These are phyloP conservation scores for Aspergillus ustus DNA, from an alignment of 2,329 filamentous ascomycete genomes.

Conservation along the genomic window DNA sequence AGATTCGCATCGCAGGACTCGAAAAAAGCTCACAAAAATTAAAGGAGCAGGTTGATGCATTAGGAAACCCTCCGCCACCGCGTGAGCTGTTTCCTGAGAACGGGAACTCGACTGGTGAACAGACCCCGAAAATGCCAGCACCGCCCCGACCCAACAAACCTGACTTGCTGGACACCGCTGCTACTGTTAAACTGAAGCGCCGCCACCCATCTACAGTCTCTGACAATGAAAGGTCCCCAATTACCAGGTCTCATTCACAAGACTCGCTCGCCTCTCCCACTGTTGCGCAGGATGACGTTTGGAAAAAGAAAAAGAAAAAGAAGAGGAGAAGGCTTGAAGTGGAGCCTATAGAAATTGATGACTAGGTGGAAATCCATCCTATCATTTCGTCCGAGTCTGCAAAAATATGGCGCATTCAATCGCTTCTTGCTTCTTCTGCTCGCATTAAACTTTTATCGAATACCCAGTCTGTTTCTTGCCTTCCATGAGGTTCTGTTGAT, in stretches of 20 bases:
- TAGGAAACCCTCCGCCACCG: background rate
- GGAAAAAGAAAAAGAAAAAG: slow-evolving; percentile 22
- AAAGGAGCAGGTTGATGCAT: slow-evolving; percentile 6
- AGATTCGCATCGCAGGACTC: background rate
- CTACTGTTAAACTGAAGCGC: slow-evolving; percentile 8
- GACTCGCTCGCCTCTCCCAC: background rate
- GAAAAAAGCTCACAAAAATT: slow-evolving; percentile 9
- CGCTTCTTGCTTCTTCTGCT: background rate
- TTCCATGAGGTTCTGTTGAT: background rate
- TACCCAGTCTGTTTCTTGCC: background rate
- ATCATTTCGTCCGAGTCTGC: background rate
- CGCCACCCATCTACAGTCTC: background rate
- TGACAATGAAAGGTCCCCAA: slow-evolving; percentile 7
- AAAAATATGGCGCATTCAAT: background rate
- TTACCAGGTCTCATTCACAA: background rate
- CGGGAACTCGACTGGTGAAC: background rate
- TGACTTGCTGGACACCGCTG: background rate
- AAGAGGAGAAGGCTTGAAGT: slow-evolving; percentile 20
- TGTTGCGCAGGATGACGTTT: background rate
- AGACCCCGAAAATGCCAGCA: background rate
- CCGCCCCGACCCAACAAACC: background rate
- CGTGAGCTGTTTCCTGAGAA: background rate
- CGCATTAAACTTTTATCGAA: background rate
- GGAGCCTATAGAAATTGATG: slow-evolving; percentile 13
- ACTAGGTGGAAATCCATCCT: background rate